Conservation (phyloP, 208 protist species). For the Leishmania gerbilli region DNA sequence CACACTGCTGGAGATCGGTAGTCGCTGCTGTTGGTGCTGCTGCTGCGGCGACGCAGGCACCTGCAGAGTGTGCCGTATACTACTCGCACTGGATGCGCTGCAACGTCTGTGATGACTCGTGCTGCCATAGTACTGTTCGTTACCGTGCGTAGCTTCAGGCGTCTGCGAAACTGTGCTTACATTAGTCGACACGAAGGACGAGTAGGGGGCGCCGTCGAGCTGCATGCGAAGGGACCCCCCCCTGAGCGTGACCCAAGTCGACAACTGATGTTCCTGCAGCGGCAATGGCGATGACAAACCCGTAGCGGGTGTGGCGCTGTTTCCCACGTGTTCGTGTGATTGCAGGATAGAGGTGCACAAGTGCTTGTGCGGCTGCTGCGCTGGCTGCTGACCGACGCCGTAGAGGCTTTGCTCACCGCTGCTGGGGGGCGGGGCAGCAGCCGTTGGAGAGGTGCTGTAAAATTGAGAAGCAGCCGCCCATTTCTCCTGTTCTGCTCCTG, state of each 20-base stretch:
- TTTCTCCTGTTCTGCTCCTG: neutral
- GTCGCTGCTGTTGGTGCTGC: neutral
- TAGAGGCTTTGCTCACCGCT: neutral
- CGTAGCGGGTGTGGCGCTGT: neutral
- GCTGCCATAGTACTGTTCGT: constrained; percentile 5
- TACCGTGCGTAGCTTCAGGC: neutral
- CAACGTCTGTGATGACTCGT: neutral
- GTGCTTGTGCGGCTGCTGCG: neutral
- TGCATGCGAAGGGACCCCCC: neutral
- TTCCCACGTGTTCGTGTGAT: neutral
- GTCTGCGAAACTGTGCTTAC: neutral
- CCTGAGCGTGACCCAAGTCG: neutral
- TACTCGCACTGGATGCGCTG: neutral
- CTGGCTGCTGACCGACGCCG: neutral
- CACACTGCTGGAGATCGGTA: neutral
- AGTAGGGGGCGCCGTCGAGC: neutral
- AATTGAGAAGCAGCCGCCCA: neutral
- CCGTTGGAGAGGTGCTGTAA: neutral
- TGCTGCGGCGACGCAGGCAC: neutral
- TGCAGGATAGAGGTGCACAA: neutral
- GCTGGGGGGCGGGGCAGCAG: neutral
- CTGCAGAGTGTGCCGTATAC: neutral
- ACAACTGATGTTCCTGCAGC: neutral
- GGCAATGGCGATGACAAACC: neutral
- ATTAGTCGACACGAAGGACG: neutral